These are phyloP conservation scores for Lipomyces sp. DNA, from an alignment of 805 yeast genomes.

Conservation along the genomic window DNA sequence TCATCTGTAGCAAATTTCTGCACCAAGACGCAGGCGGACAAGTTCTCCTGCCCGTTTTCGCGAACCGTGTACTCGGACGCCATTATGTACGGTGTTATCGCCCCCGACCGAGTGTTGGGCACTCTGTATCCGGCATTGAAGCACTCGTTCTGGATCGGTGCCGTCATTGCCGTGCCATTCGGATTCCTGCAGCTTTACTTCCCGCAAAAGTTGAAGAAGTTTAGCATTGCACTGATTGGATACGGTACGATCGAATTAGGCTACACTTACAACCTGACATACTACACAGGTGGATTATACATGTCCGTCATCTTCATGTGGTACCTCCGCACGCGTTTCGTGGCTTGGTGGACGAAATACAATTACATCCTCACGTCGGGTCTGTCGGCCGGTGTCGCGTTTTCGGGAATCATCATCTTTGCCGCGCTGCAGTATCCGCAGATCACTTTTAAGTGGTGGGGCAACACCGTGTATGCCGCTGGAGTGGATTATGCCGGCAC, in stretches of 20 bases:
- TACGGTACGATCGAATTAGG: background rate
- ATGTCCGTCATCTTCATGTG: constrained; percentile 54
- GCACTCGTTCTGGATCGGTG: constrained; percentile 1
- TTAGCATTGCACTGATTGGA: background rate
- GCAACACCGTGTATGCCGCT: constrained; percentile 40
- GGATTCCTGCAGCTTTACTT: constrained; percentile 2
- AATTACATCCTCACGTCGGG: constrained; percentile 64
- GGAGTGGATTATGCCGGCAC: constrained; percentile 6
- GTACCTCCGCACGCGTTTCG: constrained; percentile 51
- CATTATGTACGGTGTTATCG: constrained; percentile 3
- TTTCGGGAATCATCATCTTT: constrained; percentile 56
- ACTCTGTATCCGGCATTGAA: constrained; percentile 2
- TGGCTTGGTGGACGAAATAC: constrained; percentile 71
- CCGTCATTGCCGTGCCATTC: constrained; percentile 5
- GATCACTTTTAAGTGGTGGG: constrained; percentile 52
- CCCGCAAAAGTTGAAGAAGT: background rate
- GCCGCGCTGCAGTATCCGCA: constrained; percentile 41
- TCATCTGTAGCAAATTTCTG: background rate
- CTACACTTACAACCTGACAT: background rate
- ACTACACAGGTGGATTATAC: constrained; percentile 3
- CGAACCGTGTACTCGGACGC: constrained; percentile 5
- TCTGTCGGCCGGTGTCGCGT: constrained; percentile 65
- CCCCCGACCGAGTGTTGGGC: constrained; percentile 1
- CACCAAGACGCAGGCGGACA: constrained; percentile 2
- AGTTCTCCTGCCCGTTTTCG: constrained; percentile 1